Percentiles rank a stretch among this genome's conserved stretches.
Evolutionary conservation across 2,329 filamentous ascomycete genomes (phyloP).

Genomic region (Fusarium decemcellulare): DNA sequence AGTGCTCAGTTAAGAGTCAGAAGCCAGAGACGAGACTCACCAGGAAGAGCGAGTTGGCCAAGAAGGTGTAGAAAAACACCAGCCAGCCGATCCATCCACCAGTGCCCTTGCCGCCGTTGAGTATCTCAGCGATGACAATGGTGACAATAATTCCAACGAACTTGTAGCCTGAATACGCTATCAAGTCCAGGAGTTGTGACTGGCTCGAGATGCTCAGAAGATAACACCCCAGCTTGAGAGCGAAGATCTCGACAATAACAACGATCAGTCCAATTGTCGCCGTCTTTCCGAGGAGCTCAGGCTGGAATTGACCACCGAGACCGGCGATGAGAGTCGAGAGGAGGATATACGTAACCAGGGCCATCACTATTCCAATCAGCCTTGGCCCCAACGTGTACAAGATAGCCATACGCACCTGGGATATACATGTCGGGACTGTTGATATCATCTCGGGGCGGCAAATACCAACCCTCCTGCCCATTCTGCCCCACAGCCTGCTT

Average conservation of each 20-base stretch:
- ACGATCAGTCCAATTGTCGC: slow-evolving; percentile 88
- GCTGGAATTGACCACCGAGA: slow-evolving; percentile 91
- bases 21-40: slow-evolving; percentile 65
- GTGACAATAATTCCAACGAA: slow-evolving; percentile 97
- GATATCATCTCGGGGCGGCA: slow-evolving; percentile 93
- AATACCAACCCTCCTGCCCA: slow-evolving; percentile 82
- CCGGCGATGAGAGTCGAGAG: slow-evolving; percentile 92
- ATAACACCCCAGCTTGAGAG: slow-evolving; percentile 93
- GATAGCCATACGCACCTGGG: slow-evolving; percentile 65
- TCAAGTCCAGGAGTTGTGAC: slow-evolving; percentile 91
- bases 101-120: slow-evolving; percentile 84
- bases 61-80: slow-evolving; percentile 91
- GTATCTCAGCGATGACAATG: slow-evolving; percentile 81
- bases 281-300: slow-evolving; percentile 91
- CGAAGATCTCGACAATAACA: slow-evolving; percentile 89
- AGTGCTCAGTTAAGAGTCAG: slow-evolving; percentile 9
- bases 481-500: slow-evolving; percentile 82
- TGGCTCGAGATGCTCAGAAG: slow-evolving; percentile 94
- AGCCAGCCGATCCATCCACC: slow-evolving; percentile 91
- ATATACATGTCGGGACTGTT: slow-evolving; percentile 99
- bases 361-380: slow-evolving; percentile 77
- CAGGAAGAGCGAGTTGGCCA: slow-evolving; percentile 95
- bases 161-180: slow-evolving; percentile 98
- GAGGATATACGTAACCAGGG: slow-evolving; percentile 96
- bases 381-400: background rate